Percentiles rank a stretch among this genome's conserved stretches.
Evolutionary conservation across 2,329 filamentous ascomycete species (phyloP).

Genomic region (Rhynchosporium secalis): DNA sequence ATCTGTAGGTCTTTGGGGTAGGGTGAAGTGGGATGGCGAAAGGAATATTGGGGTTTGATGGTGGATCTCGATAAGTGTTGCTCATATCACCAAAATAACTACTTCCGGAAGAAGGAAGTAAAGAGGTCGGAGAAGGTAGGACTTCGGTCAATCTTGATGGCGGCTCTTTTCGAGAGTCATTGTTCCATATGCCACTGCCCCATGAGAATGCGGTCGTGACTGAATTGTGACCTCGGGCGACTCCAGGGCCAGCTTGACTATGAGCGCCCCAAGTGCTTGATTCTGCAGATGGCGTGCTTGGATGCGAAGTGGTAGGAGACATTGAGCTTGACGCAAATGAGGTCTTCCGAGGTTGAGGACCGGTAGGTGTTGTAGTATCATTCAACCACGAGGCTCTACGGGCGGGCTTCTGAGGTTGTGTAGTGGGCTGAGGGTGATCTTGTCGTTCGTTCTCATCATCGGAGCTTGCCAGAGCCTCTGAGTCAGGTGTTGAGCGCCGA

Average conservation of each 20-base stretch:
- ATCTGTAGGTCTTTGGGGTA: slow-evolving; percentile 89
- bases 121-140: slow-evolving; percentile 70
- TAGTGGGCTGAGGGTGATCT: slow-evolving; percentile 49
- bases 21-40: slow-evolving; percentile 88
- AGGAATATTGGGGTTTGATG: slow-evolving; percentile 67
- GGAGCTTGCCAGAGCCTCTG: slow-evolving; percentile 88
- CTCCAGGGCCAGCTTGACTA: slow-evolving; percentile 43
- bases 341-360: slow-evolving; percentile 67
- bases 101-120: slow-evolving; percentile 45
- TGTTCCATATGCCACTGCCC: slow-evolving; percentile 83
- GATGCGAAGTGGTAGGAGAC: slow-evolving; percentile 77
- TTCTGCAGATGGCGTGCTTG: slow-evolving; percentile 75
- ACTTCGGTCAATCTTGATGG: slow-evolving; percentile 74
- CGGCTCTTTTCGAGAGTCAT: slow-evolving; percentile 71
- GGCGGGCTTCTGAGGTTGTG: slow-evolving; percentile 59
- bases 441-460: slow-evolving; percentile 82
- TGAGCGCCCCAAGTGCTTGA: slow-evolving; percentile 57
- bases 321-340: slow-evolving; percentile 77
- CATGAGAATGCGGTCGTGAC: slow-evolving; percentile 59
- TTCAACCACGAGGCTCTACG: slow-evolving; percentile 84
- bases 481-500: slow-evolving; percentile 87
- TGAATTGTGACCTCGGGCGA: slow-evolving; percentile 48
- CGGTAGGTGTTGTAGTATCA: slow-evolving; percentile 67
- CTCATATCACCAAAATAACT: slow-evolving; percentile 51
- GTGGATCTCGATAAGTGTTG: slow-evolving; percentile 51